Evolutionary conservation across 1,284 basidiomycete genomes (phyloP).

Genomic region (Apiotrichum akiyoshidainum): DNA sequence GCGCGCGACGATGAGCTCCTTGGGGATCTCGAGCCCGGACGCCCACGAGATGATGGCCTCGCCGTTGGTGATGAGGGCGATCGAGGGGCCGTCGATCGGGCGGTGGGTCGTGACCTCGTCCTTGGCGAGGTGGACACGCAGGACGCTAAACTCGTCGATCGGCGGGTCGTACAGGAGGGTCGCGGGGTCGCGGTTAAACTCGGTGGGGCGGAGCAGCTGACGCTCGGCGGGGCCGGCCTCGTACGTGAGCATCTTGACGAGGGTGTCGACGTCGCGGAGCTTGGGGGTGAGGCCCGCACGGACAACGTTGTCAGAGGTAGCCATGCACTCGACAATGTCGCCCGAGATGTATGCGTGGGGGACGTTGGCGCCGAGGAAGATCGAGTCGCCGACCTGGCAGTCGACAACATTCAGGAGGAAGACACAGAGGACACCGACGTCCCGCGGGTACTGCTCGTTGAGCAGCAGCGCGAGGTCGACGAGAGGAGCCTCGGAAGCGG

Average conservation of each 20-base stretch:
- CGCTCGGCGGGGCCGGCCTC: constrained; percentile 63
- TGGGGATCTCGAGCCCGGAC: constrained; percentile 21
- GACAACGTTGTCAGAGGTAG: constrained; percentile 97
- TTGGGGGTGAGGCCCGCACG: constrained; percentile 97
- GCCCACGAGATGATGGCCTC: constrained; percentile 53
- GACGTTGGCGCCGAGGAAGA: constrained; percentile 92
- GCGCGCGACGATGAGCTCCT: constrained; percentile 55
- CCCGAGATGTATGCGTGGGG: constrained; percentile 95
- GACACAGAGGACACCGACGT: constrained; percentile 91
- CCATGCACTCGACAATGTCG: constrained; percentile 97
- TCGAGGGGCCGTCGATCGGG: constrained; percentile 79
- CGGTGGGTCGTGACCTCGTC: constrained; percentile 47
- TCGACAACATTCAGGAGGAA: constrained; percentile 86
- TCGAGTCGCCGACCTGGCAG: constrained; percentile 78
- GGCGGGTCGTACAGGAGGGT: constrained; percentile 81
- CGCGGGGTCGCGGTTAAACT: constrained; percentile 52
- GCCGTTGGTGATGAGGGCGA: constrained; percentile 74
- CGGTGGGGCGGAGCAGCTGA: constrained; percentile 65
- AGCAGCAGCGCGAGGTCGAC: constrained; percentile 69
- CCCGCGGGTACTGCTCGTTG: constrained; percentile 79
- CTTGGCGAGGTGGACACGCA: constrained; percentile 59
- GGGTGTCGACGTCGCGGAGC: constrained; percentile 84
- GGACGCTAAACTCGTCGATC: constrained; percentile 87
- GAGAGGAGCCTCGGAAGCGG: constrained; percentile 53
- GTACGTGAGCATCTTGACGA: constrained; percentile 86